Evolutionary conservation across 495 filamentous ascomycete genomes (phyloP).

Genomic region (Pyronema domesticum): DNA sequence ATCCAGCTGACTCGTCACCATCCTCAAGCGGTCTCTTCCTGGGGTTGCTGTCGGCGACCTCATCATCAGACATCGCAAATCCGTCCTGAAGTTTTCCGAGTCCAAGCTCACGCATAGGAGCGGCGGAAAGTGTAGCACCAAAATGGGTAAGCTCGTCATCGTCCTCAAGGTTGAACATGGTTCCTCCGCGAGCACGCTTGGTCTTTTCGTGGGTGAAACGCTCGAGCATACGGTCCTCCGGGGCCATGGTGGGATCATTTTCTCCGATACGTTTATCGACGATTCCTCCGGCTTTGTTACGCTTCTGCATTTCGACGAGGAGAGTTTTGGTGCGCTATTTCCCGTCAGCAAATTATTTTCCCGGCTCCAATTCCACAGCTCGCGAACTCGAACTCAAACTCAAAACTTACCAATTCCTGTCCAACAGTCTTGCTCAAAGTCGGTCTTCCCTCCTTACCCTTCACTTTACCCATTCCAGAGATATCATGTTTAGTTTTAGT

Average conservation of each 20-base stretch:
- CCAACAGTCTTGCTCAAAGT: constrained; percentile 68
- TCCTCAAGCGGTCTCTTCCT: constrained; percentile 42
- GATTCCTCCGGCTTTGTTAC: constrained; percentile 82
- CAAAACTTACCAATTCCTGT: constrained; percentile 56
- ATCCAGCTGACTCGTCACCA: constrained; percentile 29
- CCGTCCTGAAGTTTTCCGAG: constrained; percentile 42
- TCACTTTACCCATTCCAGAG: constrained; percentile 30
- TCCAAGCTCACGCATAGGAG: constrained; percentile 30
- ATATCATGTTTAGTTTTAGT: constrained; percentile 26
- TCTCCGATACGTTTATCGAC: constrained; percentile 90
- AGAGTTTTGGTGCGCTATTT: constrained; percentile 40
- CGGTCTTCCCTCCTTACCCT: constrained; percentile 47
- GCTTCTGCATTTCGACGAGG: constrained; percentile 64
- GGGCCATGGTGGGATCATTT: constrained; percentile 80
- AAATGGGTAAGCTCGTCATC: constrained; percentile 64
- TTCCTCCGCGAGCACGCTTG: constrained; percentile 15
- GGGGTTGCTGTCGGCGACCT: constrained; percentile 30
- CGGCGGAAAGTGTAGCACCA: constrained; percentile 42
- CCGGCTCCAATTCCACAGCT: neutral
- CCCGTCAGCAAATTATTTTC: neutral
- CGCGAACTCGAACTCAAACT: neutral
- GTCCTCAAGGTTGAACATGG: constrained; percentile 77
- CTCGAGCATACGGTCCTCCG: constrained; percentile 82
- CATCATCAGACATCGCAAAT: constrained; percentile 47
- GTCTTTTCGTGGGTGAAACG: constrained; percentile 72